Evolutionary conservation across 2,329 filamentous ascomycete genomes (phyloP), one percentile per base, ranked within the genome.

Genomic region (Didymella pomorum): DNA sequence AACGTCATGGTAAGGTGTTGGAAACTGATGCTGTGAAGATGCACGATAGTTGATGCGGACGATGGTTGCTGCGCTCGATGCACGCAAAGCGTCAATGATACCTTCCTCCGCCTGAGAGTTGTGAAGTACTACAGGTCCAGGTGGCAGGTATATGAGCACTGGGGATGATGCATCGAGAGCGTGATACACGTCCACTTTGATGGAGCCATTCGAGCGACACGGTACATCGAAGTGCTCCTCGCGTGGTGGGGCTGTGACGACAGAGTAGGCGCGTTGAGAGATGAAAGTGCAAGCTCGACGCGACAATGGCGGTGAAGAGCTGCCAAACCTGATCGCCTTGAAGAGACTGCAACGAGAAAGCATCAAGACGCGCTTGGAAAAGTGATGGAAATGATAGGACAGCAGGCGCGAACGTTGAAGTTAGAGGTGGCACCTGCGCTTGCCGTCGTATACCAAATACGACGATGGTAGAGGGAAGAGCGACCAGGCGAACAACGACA

Each of bases 1-100:
- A 4, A 81, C 78, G 69, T 83, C 80, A 62, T 83, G 81, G 26
- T 82, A 69, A 0, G 81, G 80, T 1, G 72, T 77, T 31, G 82
- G 82, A 58, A 77, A 83, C 9, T 65, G 73, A 50, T 79, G 61
- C 16, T 63, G 57, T 3, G 67, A 58, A 16, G 74, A 74, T 16
- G 76, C 70, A 33, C 80, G 78, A 64, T 83, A 83, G 60, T 82
- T 78, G 64, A 83, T 71, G 33, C 77, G 72, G 9, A 81, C 78
- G 14, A 82, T 63, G 4, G 78, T 79, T 6, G 76, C 76, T 28
- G 74, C 71, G 31, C 78, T 72, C 11, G 71, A 70, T 16, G 70
- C 64, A 26, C 70, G 72, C 11, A 83, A 71, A 2, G 67, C 64
- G 10, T 71, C 65, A 25, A 78, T 69, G 47, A 77, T 61, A 14